These are phyloP conservation scores for Cladorrhinum sp. DNA, from an alignment of 2,329 filamentous ascomycete species.

Conservation along the genomic window DNA sequence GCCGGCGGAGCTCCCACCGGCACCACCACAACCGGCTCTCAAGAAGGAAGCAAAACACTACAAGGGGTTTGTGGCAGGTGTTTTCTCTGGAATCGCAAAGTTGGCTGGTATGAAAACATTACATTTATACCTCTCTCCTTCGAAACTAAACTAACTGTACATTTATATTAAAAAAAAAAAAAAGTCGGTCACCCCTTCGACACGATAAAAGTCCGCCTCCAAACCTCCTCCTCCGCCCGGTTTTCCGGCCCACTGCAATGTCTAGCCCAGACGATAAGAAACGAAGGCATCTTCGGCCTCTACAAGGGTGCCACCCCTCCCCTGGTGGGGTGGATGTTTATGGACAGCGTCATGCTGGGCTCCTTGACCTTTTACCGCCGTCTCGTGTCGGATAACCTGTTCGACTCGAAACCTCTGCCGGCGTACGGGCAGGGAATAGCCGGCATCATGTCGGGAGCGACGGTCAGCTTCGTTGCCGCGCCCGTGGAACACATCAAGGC, in stretches of 20 bases:
- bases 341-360: slow-evolving; percentile 90
- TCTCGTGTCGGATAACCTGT: slow-evolving; percentile 76
- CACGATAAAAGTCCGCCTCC: slow-evolving; percentile 92
- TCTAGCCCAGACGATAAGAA: slow-evolving; percentile 74
- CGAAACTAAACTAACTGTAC: neutral
- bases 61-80: slow-evolving; percentile 95
- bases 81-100: slow-evolving; percentile 92
- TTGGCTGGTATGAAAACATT: slow-evolving; percentile 60
- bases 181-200: slow-evolving; percentile 78
- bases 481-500: slow-evolving; percentile 96
- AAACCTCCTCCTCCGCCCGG: slow-evolving; percentile 73
- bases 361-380: slow-evolving; percentile 87
- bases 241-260: slow-evolving; percentile 88
- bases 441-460: slow-evolving; percentile 80
- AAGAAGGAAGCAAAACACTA: slow-evolving; percentile 49
- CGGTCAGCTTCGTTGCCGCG: slow-evolving; percentile 88
- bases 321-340: slow-evolving; percentile 96
- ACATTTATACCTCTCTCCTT: neutral
- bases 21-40: slow-evolving; percentile 38
- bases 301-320: slow-evolving; percentile 96
- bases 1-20: neutral
- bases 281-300: slow-evolving; percentile 79
- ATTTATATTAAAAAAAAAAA: too few species aligned
- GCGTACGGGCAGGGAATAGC: slow-evolving; percentile 81
- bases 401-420: slow-evolving; percentile 59